These are phyloP conservation scores for Aegilops sharonensis DNA, from an alignment of 176 grass and related monocot species.

Conservation along the genomic window DNA sequence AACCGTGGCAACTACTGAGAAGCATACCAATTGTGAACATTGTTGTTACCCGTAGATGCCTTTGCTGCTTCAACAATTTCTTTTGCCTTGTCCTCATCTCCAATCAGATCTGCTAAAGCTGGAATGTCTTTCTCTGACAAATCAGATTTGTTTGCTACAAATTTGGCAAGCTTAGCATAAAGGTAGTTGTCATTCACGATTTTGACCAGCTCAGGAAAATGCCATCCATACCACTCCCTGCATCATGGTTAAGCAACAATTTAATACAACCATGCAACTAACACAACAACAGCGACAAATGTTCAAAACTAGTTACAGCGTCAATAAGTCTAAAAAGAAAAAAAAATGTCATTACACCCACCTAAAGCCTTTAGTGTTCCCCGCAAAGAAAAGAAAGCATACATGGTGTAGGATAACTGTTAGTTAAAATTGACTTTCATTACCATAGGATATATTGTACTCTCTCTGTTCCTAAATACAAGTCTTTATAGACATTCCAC, in stretches of 20 bases:
- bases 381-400: background rate
- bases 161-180: conserved; percentile 74
- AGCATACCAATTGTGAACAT: background rate
- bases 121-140: conserved; percentile 70
- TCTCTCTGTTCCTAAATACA: too few species aligned
- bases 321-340: background rate
- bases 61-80: conserved; percentile 93
- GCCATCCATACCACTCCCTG: conserved; percentile 88
- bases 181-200: conserved; percentile 83
- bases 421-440: background rate
- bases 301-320: background rate
- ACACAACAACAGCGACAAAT: background rate
- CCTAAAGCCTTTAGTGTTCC: too few species aligned
- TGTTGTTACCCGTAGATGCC: conserved; percentile 69
- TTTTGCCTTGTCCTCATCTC: conserved; percentile 84
- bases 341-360: background rate
- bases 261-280: background rate
- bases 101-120: conserved; percentile 61
- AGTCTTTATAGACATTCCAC: too few species aligned
- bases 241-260: conserved; percentile 13
- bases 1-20: background rate
- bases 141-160: conserved; percentile 67
- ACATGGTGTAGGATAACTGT: background rate
- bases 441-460: background rate
- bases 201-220: conserved; percentile 85